These are phyloP conservation scores for Capronia americana DNA, from an alignment of 2,329 filamentous ascomycete species.

Conservation along the genomic window DNA sequence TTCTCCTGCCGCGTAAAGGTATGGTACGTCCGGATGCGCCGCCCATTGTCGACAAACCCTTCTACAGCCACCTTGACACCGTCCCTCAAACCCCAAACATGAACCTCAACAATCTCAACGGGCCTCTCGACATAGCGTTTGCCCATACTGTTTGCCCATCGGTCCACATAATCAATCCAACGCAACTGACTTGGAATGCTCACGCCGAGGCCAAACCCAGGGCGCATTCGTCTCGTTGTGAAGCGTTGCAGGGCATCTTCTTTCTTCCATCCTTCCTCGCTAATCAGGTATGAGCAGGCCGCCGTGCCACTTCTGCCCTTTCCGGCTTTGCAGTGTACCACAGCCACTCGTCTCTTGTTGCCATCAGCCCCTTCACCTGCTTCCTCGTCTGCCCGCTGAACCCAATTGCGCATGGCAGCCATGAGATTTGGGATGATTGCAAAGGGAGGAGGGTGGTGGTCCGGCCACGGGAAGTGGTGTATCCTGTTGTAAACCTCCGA, in stretches of 20 bases:
- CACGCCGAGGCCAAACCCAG: slow-evolving; percentile 84
- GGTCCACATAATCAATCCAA: slow-evolving; percentile 86
- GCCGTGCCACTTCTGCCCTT: slow-evolving; percentile 92
- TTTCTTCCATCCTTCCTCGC: slow-evolving; percentile 75
- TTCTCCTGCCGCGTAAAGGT: slow-evolving; percentile 76
- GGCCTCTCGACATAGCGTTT: slow-evolving; percentile 83
- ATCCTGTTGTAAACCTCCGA: slow-evolving; percentile 83
- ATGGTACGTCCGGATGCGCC: slow-evolving; percentile 82
- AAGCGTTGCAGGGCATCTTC: slow-evolving; percentile 70
- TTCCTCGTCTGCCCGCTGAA: slow-evolving; percentile 61
- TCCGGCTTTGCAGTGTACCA: slow-evolving; percentile 96
- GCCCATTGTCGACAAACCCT: slow-evolving; percentile 86
- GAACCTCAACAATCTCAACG: slow-evolving; percentile 85
- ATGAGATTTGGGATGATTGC: slow-evolving; percentile 85
- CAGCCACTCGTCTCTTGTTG: slow-evolving; percentile 69
- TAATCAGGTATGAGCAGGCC: slow-evolving; percentile 86
- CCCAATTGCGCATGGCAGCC: slow-evolving; percentile 90
- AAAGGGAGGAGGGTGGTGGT: slow-evolving; percentile 96
- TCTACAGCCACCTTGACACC: slow-evolving; percentile 88
- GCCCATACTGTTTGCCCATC: slow-evolving; percentile 73
- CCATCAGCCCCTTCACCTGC: slow-evolving; percentile 43
- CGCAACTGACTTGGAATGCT: slow-evolving; percentile 91
- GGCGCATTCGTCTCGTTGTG: slow-evolving; percentile 86
- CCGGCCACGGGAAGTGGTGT: slow-evolving; percentile 92
- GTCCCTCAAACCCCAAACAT: slow-evolving; percentile 85